Conservation (phyloP, 805 yeast species). For the Kuraishia piskuri region DNA sequence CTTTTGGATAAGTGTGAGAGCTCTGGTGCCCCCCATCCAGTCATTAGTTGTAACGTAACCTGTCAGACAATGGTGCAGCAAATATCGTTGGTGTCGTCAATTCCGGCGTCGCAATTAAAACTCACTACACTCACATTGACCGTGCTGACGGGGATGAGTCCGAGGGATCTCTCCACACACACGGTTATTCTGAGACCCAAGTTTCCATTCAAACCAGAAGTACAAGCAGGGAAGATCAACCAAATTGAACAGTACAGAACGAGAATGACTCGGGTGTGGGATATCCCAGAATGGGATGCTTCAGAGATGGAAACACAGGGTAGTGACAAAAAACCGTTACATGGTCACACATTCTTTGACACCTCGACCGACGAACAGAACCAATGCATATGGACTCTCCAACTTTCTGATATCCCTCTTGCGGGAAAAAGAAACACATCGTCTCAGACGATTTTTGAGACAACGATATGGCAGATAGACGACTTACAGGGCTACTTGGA, state of each 20-base stretch:
- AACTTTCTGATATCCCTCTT: slow-evolving; percentile 63
- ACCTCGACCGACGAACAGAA: neutral
- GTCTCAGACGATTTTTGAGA: slow-evolving; percentile 61
- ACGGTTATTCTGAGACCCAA: slow-evolving; percentile 41
- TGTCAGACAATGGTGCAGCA: slow-evolving; percentile 59
- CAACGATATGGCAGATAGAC: slow-evolving; percentile 39
- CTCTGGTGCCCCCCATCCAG: too few relatives aligned
- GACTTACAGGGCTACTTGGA: slow-evolving; percentile 39
- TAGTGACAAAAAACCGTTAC: neutral
- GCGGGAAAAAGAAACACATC: slow-evolving; percentile 61
- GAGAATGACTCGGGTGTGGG: slow-evolving; percentile 41
- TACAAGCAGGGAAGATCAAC: slow-evolving; percentile 45
- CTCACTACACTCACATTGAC: slow-evolving; percentile 39
- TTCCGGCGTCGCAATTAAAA: slow-evolving; percentile 31
- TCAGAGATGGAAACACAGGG: neutral
- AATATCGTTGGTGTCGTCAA: slow-evolving; percentile 35
- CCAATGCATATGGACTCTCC: slow-evolving; percentile 49
- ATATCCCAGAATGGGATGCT: neutral
- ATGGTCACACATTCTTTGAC: slow-evolving; percentile 2
- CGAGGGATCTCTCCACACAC: slow-evolving; percentile 37
- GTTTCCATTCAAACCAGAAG: slow-evolving; percentile 42
- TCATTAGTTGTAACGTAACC: too few relatives aligned
- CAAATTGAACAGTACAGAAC: slow-evolving; percentile 49
- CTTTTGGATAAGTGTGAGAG: too few relatives aligned
- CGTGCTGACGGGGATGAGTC: slow-evolving; percentile 42